Percentiles rank a stretch among this genome's conserved stretches.
Evolutionary conservation across 129 eudicot genomes (phyloP).

Genomic region (Centella asiatica): DNA sequence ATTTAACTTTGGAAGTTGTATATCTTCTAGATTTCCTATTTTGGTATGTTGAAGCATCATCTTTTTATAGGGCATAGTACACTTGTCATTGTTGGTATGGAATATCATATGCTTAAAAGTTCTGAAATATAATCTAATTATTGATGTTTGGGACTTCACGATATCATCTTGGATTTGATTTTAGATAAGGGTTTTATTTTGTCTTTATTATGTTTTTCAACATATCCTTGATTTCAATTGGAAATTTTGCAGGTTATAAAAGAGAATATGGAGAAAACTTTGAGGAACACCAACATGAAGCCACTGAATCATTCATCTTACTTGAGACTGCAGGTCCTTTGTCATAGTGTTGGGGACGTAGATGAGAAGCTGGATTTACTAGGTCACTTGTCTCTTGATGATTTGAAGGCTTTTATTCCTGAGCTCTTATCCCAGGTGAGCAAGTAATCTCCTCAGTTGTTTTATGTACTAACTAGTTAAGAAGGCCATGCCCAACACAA

Average conservation of each 20-base stretch:
- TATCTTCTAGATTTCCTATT: neutral
- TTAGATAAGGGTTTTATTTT: neutral
- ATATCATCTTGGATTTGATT: neutral
- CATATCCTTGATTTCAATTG: neutral
- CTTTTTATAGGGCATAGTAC: neutral
- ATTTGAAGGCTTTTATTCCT: slow-evolving; percentile 61
- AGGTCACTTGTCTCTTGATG: slow-evolving; percentile 49
- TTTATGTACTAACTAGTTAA: too few relatives aligned
- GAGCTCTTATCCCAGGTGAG: slow-evolving; percentile 76
- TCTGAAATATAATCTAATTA: neutral
- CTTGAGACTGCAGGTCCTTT: slow-evolving; percentile 77
- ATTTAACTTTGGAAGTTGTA: neutral
- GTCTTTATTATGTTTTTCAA: neutral
- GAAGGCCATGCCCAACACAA: too few relatives aligned
- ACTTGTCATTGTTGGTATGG: neutral
- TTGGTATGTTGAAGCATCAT: neutral
- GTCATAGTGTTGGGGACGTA: slow-evolving; percentile 79
- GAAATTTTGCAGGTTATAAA: slow-evolving; percentile 59
- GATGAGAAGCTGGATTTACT: slow-evolving; percentile 74
- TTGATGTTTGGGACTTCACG: neutral
- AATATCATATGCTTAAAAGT: neutral
- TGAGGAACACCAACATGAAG: slow-evolving; percentile 92
- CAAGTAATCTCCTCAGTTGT: slow-evolving; percentile 4
- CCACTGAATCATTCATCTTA: slow-evolving; percentile 74
- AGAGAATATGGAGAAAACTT: slow-evolving; percentile 77